Evolutionary conservation across 495 filamentous ascomycete genomes (phyloP).

Genomic region (Penicillium riverlandense): DNA sequence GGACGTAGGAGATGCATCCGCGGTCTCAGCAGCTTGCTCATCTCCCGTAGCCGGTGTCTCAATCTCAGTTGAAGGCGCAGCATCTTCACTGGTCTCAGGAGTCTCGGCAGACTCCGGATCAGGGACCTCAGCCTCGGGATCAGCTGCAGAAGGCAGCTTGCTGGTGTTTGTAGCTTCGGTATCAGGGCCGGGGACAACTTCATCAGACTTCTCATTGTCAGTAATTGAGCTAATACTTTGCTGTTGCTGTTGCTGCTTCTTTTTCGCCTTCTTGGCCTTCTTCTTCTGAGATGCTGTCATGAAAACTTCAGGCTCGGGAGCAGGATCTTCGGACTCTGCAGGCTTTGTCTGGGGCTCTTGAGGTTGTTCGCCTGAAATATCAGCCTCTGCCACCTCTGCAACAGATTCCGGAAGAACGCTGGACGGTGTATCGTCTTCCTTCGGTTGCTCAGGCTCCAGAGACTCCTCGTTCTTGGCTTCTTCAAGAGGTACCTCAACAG

Average conservation of each 20-base stretch:
- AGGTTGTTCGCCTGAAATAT: not conserved
- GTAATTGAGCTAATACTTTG: constrained; percentile 2
- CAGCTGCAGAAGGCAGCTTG: not conserved
- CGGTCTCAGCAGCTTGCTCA: not conserved
- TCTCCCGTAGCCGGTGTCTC: not conserved
- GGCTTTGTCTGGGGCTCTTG: constrained; percentile 8
- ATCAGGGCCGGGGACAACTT: not conserved
- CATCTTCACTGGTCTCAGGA: not conserved
- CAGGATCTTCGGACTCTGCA: constrained; percentile 1
- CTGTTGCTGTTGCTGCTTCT: constrained; percentile 18
- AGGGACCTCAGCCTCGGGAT: not conserved
- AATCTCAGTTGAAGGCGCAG: not conserved
- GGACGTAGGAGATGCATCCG: not conserved
- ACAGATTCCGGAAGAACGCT: not conserved
- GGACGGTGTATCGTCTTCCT: not conserved
- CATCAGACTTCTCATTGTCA: constrained; percentile 1
- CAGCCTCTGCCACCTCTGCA: not conserved
- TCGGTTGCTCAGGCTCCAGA: not conserved
- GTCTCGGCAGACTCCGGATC: not conserved
- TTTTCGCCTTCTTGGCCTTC: constrained; percentile 35
- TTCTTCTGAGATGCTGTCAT: constrained; percentile 23
- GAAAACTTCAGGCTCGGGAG: constrained; percentile 15
- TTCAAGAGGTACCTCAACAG: not conserved
- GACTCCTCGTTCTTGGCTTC: not conserved
- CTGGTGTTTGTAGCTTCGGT: not conserved